Conservation (phyloP, 1,139 yeast genomes). For the Sugiyamaella japonica region DNA sequence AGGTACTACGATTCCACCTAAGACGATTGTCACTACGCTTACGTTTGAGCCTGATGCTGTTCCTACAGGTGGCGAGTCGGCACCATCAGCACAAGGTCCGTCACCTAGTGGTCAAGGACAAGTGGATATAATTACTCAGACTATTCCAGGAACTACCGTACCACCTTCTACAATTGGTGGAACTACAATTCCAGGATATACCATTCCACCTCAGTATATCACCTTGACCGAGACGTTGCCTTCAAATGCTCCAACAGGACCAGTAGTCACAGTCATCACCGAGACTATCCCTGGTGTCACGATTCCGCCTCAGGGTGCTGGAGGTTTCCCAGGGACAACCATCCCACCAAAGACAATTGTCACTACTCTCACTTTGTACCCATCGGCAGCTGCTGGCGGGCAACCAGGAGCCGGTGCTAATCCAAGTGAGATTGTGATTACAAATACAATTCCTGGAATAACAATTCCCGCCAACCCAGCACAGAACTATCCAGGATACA, state of each 20-base stretch:
- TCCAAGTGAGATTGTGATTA: slow-evolving; percentile 3
- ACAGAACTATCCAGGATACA: slow-evolving; percentile 4
- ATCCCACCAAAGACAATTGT: slow-evolving; percentile 19
- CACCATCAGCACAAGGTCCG: background rate
- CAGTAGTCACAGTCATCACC: slow-evolving; percentile 12
- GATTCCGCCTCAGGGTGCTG: slow-evolving; percentile 18
- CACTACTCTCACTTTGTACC: slow-evolving; percentile 3
- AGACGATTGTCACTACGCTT: slow-evolving; percentile 15
- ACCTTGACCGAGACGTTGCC: slow-evolving; percentile 9
- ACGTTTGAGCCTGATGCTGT: slow-evolving; percentile 4
- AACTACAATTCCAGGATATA: slow-evolving; percentile 20
- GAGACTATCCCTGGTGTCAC: slow-evolving; percentile 26
- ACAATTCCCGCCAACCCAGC: background rate
- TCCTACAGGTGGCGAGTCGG: background rate
- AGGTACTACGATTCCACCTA: slow-evolving; percentile 23
- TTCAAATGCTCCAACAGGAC: slow-evolving; percentile 5
- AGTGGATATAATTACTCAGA: slow-evolving; percentile 3
- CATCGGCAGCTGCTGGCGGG: slow-evolving; percentile 1
- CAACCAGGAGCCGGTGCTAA: background rate
- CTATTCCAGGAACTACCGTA: slow-evolving; percentile 21
- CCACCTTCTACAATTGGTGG: slow-evolving; percentile 22
- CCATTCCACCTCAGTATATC: slow-evolving; percentile 22
- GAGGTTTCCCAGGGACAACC: slow-evolving; percentile 24
- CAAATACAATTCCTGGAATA: slow-evolving; percentile 19
- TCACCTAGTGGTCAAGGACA: slow-evolving; percentile 7